These are phyloP conservation scores for Corrigiola litoralis DNA, from an alignment of 179 eudicot species.

Conservation along the genomic window DNA sequence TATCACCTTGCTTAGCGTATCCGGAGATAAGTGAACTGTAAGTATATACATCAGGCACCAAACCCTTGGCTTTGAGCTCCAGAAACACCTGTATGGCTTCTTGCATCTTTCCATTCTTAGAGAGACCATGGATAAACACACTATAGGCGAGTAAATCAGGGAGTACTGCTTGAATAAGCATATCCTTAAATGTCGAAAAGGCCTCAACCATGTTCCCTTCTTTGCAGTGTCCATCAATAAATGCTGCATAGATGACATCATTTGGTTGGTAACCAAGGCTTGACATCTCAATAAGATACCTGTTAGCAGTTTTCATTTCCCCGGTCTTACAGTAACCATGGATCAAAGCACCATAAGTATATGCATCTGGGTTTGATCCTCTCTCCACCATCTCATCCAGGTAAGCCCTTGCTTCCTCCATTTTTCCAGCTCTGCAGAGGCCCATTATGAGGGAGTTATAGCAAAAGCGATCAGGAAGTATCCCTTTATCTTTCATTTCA, in stretches of 20 bases:
- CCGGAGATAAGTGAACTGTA: conserved; percentile 75
- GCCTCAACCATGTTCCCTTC: conserved; percentile 51
- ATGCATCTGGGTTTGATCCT: conserved; percentile 54
- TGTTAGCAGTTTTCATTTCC: conserved; percentile 45
- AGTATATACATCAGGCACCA: conserved; percentile 68
- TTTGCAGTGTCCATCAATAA: conserved; percentile 69
- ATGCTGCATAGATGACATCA: conserved; percentile 43
- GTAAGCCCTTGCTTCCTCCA: conserved; percentile 53
- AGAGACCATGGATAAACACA: conserved; percentile 57
- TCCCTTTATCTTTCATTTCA: conserved; percentile 52
- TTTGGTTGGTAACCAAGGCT: conserved; percentile 46
- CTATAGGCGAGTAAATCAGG: conserved; percentile 55
- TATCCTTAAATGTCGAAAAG: conserved; percentile 36
- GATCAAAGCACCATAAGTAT: conserved; percentile 67
- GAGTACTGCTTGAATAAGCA: conserved; percentile 47
- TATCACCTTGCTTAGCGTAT: conserved; percentile 58
- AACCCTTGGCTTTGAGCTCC: conserved; percentile 41
- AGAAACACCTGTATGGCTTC: conserved; percentile 46
- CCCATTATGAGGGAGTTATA: conserved; percentile 64
- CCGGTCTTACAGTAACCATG: conserved; percentile 47
- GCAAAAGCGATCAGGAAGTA: conserved; percentile 45
- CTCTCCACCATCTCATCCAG: conserved; percentile 48
- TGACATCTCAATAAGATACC: conserved; percentile 60
- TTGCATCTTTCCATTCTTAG: conserved; percentile 53
- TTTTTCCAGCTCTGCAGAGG: conserved; percentile 53